Base-by-base conservation (phyloP, 2,329 filamentous ascomycete genomes). In the Xenoacremonium recifei region DNA sequence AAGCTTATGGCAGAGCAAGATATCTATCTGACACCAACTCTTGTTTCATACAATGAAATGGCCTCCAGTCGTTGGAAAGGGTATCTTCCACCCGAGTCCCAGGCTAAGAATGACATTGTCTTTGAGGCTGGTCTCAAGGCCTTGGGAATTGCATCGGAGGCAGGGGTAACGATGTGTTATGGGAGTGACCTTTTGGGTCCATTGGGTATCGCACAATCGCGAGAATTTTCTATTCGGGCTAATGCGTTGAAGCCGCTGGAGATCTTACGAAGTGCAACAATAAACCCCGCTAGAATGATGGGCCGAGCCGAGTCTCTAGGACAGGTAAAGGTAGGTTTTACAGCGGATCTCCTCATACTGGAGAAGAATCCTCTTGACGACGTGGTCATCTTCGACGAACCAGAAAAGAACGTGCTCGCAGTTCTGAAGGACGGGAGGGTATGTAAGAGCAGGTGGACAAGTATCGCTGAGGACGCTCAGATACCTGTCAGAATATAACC, bases 321-420 rank as follows among this genome's bases (percentile, higher is more conserved):
- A 0, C 69, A 76, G 48, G 55, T 81, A 3, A 69, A 68, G 44
- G 61, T 66, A 17, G 75, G 74, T 0, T 78, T 71, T 44, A 55
- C 61, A 1, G 77, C 76, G 0, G 78, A 81, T 55, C 37, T 81
- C 35, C 47, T 80, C 18, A 59, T 80, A 3, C 50, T 79, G 34
- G 70, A 70, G 31, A 53, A 55, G 37, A 79, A 79, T 50, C 77
- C 77, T 1, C 54, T 81, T 41, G 69, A 78, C n/a, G 70, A 80
- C 53, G 69, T 80, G 16, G 65, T 64, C 1, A 60, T 80, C 3
- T 55, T 81, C 18, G 73, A 74, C 46, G 52, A 63, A 21, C 68
- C 69, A 3, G 71, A 77, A 20, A 63, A 68, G 49, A 62, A 71
- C 44, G 48, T 79, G 4, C 44, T 78, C 27, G 72, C 66, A 4